Evolutionary conservation across 345 rosid species (phyloP).

Genomic region (Citrus trifoliata): DNA sequence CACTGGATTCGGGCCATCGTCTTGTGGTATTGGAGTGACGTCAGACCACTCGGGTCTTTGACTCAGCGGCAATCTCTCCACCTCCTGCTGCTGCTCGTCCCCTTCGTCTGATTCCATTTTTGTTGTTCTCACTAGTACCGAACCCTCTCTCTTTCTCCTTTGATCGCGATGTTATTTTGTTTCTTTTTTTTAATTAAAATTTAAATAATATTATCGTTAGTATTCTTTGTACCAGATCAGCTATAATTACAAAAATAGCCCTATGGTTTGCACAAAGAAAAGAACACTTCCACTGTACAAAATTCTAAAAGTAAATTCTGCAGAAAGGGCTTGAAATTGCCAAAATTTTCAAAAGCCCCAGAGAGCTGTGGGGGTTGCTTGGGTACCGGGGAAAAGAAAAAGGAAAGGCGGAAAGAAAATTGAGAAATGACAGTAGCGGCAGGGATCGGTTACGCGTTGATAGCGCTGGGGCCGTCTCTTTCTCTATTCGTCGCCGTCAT

Average conservation of each 20-base stretch:
- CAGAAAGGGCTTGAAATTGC: not conserved
- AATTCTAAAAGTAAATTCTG: too few relatives aligned
- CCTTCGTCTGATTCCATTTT: slow-evolving; percentile 31
- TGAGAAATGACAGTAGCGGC: slow-evolving; percentile 73
- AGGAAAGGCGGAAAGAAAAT: not conserved
- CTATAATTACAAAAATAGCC: not conserved
- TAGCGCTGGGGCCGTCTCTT: slow-evolving; percentile 89
- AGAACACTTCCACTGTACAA: too few relatives aligned
- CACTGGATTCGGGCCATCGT: slow-evolving; percentile 87
- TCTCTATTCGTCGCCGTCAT: slow-evolving; percentile 82
- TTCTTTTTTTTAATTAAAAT: too few relatives aligned
- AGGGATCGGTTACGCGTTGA: slow-evolving; percentile 86
- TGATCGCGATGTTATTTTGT: not conserved
- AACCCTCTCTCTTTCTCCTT: not conserved
- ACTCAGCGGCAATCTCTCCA: slow-evolving; percentile 38
- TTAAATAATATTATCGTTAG: not conserved
- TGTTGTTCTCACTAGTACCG: not conserved
- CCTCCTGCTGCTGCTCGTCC: slow-evolving; percentile 12
- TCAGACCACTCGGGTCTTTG: slow-evolving; percentile 69
- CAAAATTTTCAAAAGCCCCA: not conserved
- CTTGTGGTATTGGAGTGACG: slow-evolving; percentile 65
- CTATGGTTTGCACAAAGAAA: not conserved
- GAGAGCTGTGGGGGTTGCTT: not conserved
- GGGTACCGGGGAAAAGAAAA: not conserved
- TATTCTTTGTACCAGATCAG: too few relatives aligned